These are phyloP conservation scores for Amylocarpus encephaloides DNA, from an alignment of 2,329 filamentous ascomycete species.

Conservation along the genomic window DNA sequence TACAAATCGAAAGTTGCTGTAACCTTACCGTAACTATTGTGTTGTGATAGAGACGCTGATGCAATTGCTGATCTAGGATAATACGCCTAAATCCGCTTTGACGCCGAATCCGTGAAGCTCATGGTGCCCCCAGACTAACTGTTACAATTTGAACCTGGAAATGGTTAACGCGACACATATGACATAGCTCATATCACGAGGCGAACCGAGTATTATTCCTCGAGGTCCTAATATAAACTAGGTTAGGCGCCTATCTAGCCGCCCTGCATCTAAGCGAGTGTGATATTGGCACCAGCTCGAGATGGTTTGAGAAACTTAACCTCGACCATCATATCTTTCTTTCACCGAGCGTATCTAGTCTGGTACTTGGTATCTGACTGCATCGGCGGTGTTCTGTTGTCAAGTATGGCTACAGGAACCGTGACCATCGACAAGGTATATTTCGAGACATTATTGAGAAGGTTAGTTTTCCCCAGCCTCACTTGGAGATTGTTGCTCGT, in stretches of 20 bases:
- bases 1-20: constrained; percentile 42
- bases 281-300: neutral
- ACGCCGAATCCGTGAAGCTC: constrained; percentile 38
- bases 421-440: constrained; percentile 55
- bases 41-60: constrained; percentile 38
- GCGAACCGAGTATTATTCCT: too few relatives aligned
- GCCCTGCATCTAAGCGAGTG: neutral
- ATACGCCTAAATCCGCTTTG: constrained; percentile 46
- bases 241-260: neutral
- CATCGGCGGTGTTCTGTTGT: constrained; percentile 11
- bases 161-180: too few relatives aligned
- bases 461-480: constrained; percentile 39
- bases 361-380: constrained; percentile 16
- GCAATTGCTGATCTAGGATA: constrained; percentile 41
- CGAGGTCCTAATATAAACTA: too few relatives aligned
- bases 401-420: constrained; percentile 27
- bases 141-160: constrained; percentile 43
- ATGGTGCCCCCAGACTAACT: constrained; percentile 46
- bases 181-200: too few relatives aligned
- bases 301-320: neutral
- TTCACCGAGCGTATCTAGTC: constrained; percentile 1
- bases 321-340: neutral
- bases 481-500: constrained; percentile 3
- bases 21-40: constrained; percentile 37
- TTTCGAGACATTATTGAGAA: constrained; percentile 54